Conservation (phyloP, 2,329 filamentous ascomycete genomes). For the Lachnellula hyalina region DNA sequence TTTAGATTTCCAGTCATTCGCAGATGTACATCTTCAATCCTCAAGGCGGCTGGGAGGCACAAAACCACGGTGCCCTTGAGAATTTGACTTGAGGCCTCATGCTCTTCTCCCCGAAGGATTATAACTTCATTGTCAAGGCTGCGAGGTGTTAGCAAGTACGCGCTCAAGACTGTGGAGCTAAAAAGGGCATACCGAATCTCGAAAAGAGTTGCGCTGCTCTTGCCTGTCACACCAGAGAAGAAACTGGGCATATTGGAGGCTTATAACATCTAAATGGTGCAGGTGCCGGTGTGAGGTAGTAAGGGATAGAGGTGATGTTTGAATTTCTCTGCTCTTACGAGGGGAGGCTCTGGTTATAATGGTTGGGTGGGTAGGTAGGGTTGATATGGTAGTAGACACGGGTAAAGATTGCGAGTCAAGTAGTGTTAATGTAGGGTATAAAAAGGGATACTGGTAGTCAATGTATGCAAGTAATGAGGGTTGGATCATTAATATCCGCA, state of each 20-base stretch:
- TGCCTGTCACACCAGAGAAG: slow-evolving; percentile 30
- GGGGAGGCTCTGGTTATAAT: not conserved
- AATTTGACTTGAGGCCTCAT: slow-evolving; percentile 70
- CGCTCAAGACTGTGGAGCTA: slow-evolving; percentile 2
- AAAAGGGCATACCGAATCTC: slow-evolving; percentile 31
- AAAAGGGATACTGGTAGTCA: too few relatives aligned
- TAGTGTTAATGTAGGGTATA: not conserved
- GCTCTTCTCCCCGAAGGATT: slow-evolving; percentile 68
- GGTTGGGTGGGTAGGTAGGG: not conserved
- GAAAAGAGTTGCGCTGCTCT: slow-evolving; percentile 31
- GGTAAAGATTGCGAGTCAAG: slow-evolving; percentile 3
- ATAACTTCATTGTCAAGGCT: slow-evolving; percentile 76
- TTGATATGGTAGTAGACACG: too few relatives aligned
- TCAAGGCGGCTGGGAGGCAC: slow-evolving; percentile 63
- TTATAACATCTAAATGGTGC: not conserved
- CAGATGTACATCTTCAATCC: slow-evolving; percentile 68
- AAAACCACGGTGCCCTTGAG: slow-evolving; percentile 70
- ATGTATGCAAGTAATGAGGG: too few relatives aligned
- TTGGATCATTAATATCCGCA: too few relatives aligned
- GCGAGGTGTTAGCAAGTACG: slow-evolving; percentile 10
- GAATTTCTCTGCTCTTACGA: too few relatives aligned
- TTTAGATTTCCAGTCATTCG: slow-evolving; percentile 66
- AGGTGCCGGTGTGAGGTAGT: not conserved
- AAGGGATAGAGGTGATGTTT: not conserved
- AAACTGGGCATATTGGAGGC: slow-evolving; percentile 30